phyloP scores from a whole-genome alignment of 208 protist species.

The Trypanosoma congolense region DNA sequence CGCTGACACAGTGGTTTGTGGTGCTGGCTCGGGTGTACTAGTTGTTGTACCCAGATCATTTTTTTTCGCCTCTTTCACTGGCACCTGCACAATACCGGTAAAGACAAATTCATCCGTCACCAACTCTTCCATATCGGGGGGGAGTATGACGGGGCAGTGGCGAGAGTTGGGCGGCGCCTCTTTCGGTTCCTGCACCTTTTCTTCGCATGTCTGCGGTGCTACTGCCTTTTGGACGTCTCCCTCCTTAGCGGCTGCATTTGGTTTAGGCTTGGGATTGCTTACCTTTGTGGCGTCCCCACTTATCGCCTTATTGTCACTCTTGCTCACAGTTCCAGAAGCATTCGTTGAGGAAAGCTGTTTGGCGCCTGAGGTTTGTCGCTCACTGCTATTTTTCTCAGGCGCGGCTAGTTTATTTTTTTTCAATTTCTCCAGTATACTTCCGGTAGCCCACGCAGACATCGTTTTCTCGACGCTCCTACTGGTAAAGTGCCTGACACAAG shows the following conservation, averaged over 20 bases:
- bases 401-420: conserved; percentile 43
- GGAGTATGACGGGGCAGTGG: conserved; percentile 34
- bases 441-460: conserved; percentile 64
- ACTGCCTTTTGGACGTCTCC: neutral
- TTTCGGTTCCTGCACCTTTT: neutral
- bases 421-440: conserved; percentile 51
- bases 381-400: conserved; percentile 2
- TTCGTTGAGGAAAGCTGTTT: too few relatives aligned
- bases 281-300: neutral
- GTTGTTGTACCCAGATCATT: neutral
- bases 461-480: conserved; percentile 1
- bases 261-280: neutral
- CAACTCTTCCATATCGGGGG: conserved; percentile 27
- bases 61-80: conserved; percentile 11
- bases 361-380: conserved; percentile 3
- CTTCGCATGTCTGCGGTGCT: neutral
- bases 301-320: conserved; percentile 3
- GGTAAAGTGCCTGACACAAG: neutral
- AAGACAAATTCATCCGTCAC: conserved; percentile 24
- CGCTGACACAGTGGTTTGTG: conserved; percentile 1
- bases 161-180: conserved; percentile 14
- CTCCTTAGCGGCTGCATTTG: neutral
- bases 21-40: neutral
- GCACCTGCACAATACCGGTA: conserved; percentile 13
- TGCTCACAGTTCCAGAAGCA: too few relatives aligned